Evolutionary conservation across 1,284 basidiomycete species (phyloP).

Genomic region (Ustilago vetiveriae): DNA sequence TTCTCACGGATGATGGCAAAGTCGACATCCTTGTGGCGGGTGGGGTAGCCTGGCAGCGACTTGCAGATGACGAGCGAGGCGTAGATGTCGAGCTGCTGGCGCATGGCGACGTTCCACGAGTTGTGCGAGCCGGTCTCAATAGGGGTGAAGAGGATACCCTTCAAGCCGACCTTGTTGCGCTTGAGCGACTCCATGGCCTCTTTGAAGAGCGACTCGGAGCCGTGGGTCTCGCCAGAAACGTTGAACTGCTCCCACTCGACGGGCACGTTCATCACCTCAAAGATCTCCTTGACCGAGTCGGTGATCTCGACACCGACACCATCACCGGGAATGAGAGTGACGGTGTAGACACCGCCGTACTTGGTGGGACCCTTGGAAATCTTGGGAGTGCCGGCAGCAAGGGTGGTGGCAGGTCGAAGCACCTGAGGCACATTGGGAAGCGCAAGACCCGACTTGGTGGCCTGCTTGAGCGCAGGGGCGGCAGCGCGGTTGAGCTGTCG

Average conservation of each 20-base stretch:
- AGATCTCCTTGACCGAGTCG: slow-evolving; percentile 98
- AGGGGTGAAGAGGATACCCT: slow-evolving; percentile 99
- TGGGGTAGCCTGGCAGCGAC: slow-evolving; percentile 94
- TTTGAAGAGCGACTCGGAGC: slow-evolving; percentile 94
- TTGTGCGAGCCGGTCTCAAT: slow-evolving; percentile 96
- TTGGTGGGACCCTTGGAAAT: slow-evolving; percentile 83
- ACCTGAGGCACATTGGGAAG: slow-evolving; percentile 49
- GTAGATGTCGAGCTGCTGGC: slow-evolving; percentile 98
- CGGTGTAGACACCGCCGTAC: slow-evolving; percentile 83
- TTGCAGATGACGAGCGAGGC: slow-evolving; percentile 98
- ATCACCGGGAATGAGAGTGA: slow-evolving; percentile 66
- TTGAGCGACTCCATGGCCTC: slow-evolving; percentile 90
- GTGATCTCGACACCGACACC: slow-evolving; percentile 93
- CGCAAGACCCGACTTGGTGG: slow-evolving; percentile 40
- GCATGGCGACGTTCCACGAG: slow-evolving; percentile 99
- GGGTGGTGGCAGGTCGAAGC: slow-evolving; percentile 74
- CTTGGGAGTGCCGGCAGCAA: slow-evolving; percentile 81
- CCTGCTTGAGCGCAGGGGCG: slow-evolving; percentile 53
- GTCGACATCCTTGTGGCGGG: slow-evolving; percentile 95
- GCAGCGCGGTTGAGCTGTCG: slow-evolving; percentile 49
- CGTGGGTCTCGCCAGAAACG: slow-evolving; percentile 93
- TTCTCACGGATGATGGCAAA: slow-evolving; percentile 99
- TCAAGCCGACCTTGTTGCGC: slow-evolving; percentile 97
- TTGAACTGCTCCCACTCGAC: slow-evolving; percentile 99
- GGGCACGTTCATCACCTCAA: slow-evolving; percentile 94